Conservation (phyloP, 805 yeast genomes). For the Ogataea haglerorum region DNA sequence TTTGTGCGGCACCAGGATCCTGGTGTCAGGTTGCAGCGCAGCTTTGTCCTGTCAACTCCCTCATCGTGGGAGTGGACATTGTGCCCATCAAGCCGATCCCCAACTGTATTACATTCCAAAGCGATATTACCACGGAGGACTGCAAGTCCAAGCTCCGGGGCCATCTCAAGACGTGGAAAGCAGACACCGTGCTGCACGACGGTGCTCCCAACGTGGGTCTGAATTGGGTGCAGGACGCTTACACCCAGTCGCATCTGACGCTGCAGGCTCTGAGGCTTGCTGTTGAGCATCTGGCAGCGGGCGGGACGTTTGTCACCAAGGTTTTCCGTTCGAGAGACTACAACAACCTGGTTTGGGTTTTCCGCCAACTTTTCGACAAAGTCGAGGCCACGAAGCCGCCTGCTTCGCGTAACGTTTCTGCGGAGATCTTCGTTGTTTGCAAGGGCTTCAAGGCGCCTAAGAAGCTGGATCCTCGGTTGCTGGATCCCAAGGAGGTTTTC, state of each 20-base stretch:
- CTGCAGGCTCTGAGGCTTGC: constrained; percentile 92
- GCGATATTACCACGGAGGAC: constrained; percentile 97
- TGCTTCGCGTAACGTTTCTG: constrained; percentile 97
- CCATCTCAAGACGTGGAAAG: constrained; percentile 97
- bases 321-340: constrained; percentile 98
- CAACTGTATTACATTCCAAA: constrained; percentile 88
- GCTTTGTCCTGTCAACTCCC: constrained; percentile 85
- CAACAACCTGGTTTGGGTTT: constrained; percentile 95
- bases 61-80: constrained; percentile 97
- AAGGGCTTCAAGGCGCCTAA: constrained; percentile 95
- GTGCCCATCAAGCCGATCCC: constrained; percentile 97
- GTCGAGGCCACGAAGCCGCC: constrained; percentile 99
- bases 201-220: constrained; percentile 99
- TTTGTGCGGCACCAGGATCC: constrained; percentile 99
- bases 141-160: constrained; percentile 94
- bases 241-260: constrained; percentile 94
- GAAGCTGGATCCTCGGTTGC: constrained; percentile 84
- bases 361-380: constrained; percentile 90
- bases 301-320: constrained; percentile 95
- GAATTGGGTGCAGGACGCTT: constrained; percentile 99
- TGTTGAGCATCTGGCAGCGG: constrained; percentile 83
- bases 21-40: constrained; percentile 99
- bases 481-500: constrained; percentile 91
- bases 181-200: constrained; percentile 96
- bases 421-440: constrained; percentile 97